phyloP scores from a whole-genome alignment of 768 basidiomycete genomes.

The Clathrus columnatus region DNA sequence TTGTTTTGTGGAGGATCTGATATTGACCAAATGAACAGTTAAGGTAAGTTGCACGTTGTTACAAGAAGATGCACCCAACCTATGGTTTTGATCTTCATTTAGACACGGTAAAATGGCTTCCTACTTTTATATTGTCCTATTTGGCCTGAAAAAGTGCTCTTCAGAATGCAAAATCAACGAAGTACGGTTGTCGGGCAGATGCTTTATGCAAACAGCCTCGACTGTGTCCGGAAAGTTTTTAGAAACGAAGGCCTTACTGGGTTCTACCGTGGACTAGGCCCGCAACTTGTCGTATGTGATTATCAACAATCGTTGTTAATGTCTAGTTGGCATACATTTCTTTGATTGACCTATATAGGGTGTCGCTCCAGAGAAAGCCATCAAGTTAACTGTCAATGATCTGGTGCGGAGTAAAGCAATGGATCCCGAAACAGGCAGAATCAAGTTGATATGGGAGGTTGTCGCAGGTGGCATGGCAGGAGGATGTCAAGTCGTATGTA shows the following conservation, averaged over 20 bases:
- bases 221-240: slow-evolving; percentile 91
- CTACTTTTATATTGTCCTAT: not conserved
- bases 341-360: slow-evolving; percentile 53
- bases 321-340: slow-evolving; percentile 2
- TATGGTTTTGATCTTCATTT: slow-evolving; percentile 7
- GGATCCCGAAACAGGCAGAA: slow-evolving; percentile 94
- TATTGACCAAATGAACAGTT: not conserved
- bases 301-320: not conserved
- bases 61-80: slow-evolving; percentile 13
- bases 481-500: slow-evolving; percentile 86
- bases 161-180: slow-evolving; percentile 94
- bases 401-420: slow-evolving; percentile 72
- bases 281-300: slow-evolving; percentile 73
- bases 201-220: slow-evolving; percentile 91
- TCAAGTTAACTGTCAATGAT: slow-evolving; percentile 96
- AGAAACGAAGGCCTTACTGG: slow-evolving; percentile 88
- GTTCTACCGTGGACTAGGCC: slow-evolving; percentile 95
- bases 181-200: slow-evolving; percentile 95
- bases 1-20: not conserved
- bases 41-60: slow-evolving; percentile 7
- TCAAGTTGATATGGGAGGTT: slow-evolving; percentile 85
- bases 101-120: slow-evolving; percentile 59
- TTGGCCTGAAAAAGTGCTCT: not conserved
- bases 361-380: slow-evolving; percentile 94
- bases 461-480: slow-evolving; percentile 89